Evolutionary conservation across 495 filamentous ascomycete species (phyloP).

Genomic region (Sporormia fimetaria): DNA sequence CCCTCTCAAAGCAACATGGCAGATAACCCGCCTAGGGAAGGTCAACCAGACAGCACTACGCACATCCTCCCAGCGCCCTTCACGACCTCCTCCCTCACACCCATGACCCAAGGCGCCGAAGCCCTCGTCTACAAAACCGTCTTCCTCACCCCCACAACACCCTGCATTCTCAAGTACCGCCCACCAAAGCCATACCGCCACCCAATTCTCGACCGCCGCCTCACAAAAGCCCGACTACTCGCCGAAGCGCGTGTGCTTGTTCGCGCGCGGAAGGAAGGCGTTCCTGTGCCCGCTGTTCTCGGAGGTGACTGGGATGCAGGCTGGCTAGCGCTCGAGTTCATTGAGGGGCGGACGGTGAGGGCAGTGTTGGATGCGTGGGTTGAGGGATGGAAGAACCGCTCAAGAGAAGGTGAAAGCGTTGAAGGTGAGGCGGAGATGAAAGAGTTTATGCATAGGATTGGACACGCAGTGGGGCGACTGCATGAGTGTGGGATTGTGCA

Average conservation of each 20-base stretch:
- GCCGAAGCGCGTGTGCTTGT: conserved; percentile 77
- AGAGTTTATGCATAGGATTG: conserved; percentile 60
- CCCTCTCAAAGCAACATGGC: no score
- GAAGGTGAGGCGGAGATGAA: conserved; percentile 29
- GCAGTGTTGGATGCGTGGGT: conserved; percentile 57
- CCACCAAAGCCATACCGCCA: conserved; percentile 90
- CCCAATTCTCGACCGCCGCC: conserved; percentile 72
- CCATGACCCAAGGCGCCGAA: conserved; percentile 90
- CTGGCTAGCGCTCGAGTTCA: conserved; percentile 88
- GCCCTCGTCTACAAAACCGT: conserved; percentile 81
- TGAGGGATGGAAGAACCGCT: conserved; percentile 26
- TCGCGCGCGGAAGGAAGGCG: conserved; percentile 61
- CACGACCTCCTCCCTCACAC: conserved; percentile 45
- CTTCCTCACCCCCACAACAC: conserved; percentile 56
- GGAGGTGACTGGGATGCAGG: conserved; percentile 60
- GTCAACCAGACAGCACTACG: no score
- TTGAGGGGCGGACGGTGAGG: conserved; percentile 60
- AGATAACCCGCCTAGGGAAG: no score
- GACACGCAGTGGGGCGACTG: conserved; percentile 61
- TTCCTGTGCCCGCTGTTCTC: conserved; percentile 65
- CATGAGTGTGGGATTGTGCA: conserved; percentile 78
- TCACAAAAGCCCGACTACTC: conserved; percentile 75
- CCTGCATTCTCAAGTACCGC: conserved; percentile 83
- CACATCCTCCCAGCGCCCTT: conserved; percentile 51
- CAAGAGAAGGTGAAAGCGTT: conserved; percentile 25